Evolutionary conservation across 345 rosid species (phyloP), one percentile per base, ranked within the genome.

Genomic region (Linum tenue): DNA sequence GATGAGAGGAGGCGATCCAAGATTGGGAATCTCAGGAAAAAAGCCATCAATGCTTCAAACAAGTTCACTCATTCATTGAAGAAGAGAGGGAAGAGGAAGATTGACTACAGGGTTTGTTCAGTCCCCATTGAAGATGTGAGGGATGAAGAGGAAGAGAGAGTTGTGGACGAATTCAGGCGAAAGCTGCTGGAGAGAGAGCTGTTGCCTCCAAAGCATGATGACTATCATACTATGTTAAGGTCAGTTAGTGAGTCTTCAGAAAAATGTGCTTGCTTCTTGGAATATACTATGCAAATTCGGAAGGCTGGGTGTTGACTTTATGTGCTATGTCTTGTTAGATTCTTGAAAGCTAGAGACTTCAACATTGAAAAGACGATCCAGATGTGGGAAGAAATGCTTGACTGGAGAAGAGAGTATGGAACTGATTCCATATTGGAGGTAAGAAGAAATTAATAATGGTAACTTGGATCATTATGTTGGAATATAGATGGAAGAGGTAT

Each of bases 381-480:
- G 64, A 90, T 90, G 97, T 94, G 99, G 99, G 90, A 81, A 65
- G 99, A 85, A 73, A 94, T 94, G 99, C 95, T 94, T 70, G 69
- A 74, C 59, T 94, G 99, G 99, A 88, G 99, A 80, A 83, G 74
- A 78, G 97, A 88, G 61, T 84, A 83, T 53, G 90, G 85, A 50
- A 84, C 96, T 16, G 96, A 94, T 73, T 84, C 89, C 76, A 88
- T 85, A 58, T 50, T 90, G 65, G 88, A 90, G 92, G 98, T 90
- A 75, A 70, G 44, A 4, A 44, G 38, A 56, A 55, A 66, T 12
- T 38, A 41, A 39, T 36, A 39, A 10, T 17, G 63, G 62, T 65
- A 31, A 31, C n/a, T n/a, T n/a, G n/a, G 31, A 44, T 39, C 59
- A 55, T 37, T 48, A 31, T 64, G 56, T 0, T 62, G 66, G 10